A percentile compares a stretch with the other conserved stretches of the same genome.
phyloP scores from a whole-genome alignment of 2,329 filamentous ascomycete genomes.

The Rhynchosporium secalis region DNA sequence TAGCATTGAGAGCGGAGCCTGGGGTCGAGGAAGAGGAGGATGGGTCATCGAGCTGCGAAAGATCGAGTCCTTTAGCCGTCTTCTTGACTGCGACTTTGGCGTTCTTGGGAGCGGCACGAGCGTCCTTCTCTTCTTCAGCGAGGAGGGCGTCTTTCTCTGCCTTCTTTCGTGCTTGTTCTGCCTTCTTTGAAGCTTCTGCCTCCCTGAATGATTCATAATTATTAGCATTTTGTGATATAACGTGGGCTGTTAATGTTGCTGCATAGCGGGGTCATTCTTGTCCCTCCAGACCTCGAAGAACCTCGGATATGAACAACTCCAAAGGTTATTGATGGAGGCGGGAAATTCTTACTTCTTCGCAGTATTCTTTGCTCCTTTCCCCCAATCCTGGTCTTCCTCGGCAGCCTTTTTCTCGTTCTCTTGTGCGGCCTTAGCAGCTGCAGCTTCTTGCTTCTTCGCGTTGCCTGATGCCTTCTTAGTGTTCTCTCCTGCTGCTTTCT shows the following conservation, averaged over 20 bases:
- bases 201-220: conserved; percentile 55
- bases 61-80: conserved; percentile 66
- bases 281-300: not conserved
- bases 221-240: conserved; percentile 20
- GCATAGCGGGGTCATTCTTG: conserved; percentile 20
- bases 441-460: conserved; percentile 87
- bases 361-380: conserved; percentile 79
- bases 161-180: conserved; percentile 83
- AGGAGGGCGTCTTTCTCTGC: conserved; percentile 84
- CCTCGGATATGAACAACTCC: not conserved
- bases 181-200: conserved; percentile 65
- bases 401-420: conserved; percentile 65
- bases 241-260: conserved; percentile 19
- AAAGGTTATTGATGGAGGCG: not conserved
- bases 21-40: conserved; percentile 41
- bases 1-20: conserved; percentile 67
- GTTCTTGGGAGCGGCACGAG: conserved; percentile 67
- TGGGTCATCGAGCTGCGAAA: conserved; percentile 70
- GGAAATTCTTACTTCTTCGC: conserved; percentile 74
- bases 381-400: conserved; percentile 76
- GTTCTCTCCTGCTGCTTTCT: conserved; percentile 72
- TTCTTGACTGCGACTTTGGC: conserved; percentile 69
- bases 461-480: conserved; percentile 89
- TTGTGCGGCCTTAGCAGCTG: conserved; percentile 73
- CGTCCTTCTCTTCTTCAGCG: conserved; percentile 81